Base-by-base conservation (phyloP, 345 rosid species). In the Linum tenue region DNA sequence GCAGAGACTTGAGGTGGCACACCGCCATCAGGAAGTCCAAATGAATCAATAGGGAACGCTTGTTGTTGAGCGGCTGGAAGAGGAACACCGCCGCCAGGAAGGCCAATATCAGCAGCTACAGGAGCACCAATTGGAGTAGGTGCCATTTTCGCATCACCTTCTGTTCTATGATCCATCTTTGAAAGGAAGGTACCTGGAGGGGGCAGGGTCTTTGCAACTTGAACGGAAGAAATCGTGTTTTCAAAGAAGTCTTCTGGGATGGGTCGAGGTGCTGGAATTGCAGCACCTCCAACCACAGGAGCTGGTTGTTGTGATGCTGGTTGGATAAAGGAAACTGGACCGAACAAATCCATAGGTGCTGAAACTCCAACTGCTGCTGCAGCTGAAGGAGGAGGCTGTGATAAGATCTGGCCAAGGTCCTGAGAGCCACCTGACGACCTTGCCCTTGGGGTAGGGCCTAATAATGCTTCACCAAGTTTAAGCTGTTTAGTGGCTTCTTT, bases 181-280 rank as follows among this genome's bases (percentile, higher is more conserved):
- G 95, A 64, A 77, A 88, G 91, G 63, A 77, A 88, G 59, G 92
- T 90, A 56, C 99, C 99, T 72, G 92, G 81, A 77, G 95, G 96
- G 60, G 89, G 89, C 82, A 94, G 61, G 11, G 89, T 64, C 70
- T 91, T 84, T 55, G 90, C 99, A 72, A 86, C 91, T 79, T 84
- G 95, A 66, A 94, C 65, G 62, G 99, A 94, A 11, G 97, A 87
- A 64, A 88, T 79, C 62, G 99, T 94, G 66, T 94, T 82, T 70
- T 87, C 92, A 76, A 94, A 94, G 70, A 94, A 94, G 76, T 94
- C 97, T 76, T 90, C 99, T 2, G 99, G 97, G 62, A 94, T 94
- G 37, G 96, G 95, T 61, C 78, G 66, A 64, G 87, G 80, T 62
- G 85, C 60, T 9, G 53, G 50, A 70, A 72, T 76, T 62, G 88